phyloP scores from a whole-genome alignment of 176 grass and related monocot species.

The Zoysia pacifica region DNA sequence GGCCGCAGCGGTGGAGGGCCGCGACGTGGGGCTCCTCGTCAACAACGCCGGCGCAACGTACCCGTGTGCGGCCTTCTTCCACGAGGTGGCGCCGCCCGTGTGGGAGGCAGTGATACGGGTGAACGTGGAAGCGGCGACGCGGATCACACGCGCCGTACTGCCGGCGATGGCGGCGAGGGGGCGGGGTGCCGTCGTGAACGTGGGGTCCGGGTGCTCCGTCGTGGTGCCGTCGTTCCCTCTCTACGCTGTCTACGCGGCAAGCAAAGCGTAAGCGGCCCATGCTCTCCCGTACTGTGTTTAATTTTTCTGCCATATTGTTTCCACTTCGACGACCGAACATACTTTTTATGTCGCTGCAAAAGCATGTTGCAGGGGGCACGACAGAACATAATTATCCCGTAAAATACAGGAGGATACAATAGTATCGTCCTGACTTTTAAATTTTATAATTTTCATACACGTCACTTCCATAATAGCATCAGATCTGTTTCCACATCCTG shows the following conservation, averaged over 20 bases:
- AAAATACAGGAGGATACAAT: too few species aligned
- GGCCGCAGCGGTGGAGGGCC: conserved; percentile 28
- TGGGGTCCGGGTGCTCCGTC: conserved; percentile 48
- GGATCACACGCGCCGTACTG: conserved; percentile 51
- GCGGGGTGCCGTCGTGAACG: conserved; percentile 58
- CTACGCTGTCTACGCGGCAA: conserved; percentile 60
- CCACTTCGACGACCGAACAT: too few species aligned
- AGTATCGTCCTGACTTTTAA: too few species aligned
- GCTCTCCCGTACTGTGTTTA: too few species aligned
- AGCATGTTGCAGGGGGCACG: too few species aligned
- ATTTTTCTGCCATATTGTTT: too few species aligned
- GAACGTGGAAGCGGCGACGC: conserved; percentile 55
- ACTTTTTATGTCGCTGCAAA: too few species aligned
- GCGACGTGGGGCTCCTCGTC: conserved; percentile 60
- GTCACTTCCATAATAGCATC: too few species aligned
- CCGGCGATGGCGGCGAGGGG: conserved; percentile 44
- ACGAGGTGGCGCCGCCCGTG: conserved; percentile 42
- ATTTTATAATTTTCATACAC: too few species aligned
- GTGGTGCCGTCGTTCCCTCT: conserved; percentile 62
- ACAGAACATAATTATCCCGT: too few species aligned
- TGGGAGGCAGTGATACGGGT: conserved; percentile 55
- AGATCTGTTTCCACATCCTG: too few species aligned
- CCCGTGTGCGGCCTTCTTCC: conserved; percentile 59
- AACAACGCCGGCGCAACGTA: conserved; percentile 73
- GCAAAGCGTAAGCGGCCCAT: conserved; percentile 35